phyloP scores from a whole-genome alignment of 2,329 filamentous ascomycete species.

The Ophiostoma ulmi region DNA sequence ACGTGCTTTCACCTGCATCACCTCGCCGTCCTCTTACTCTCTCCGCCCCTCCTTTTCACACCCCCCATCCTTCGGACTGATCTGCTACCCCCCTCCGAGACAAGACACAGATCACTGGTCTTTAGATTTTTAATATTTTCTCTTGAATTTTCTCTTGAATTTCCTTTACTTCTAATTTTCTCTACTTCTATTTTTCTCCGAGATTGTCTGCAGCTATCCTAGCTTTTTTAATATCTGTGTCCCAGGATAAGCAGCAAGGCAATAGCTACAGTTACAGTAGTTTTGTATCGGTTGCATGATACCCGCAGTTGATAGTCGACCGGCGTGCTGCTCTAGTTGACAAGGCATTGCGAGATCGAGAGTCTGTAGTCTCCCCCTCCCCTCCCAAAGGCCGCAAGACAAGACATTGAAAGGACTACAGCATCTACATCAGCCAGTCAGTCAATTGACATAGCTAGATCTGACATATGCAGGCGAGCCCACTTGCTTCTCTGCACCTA shows the following conservation, averaged over 20 bases:
- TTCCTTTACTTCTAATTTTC: not conserved
- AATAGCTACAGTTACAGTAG: not conserved
- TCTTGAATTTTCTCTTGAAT: not conserved
- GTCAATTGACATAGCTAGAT: constrained; percentile 18
- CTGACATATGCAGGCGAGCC: constrained; percentile 24
- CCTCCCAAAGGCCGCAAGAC: no score
- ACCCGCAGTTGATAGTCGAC: constrained; percentile 11
- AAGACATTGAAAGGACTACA: not conserved
- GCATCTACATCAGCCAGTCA: not conserved
- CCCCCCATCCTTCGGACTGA: constrained; percentile 21
- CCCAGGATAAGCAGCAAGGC: not conserved
- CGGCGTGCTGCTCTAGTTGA: not conserved
- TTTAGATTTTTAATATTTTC: not conserved
- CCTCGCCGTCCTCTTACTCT: constrained; percentile 6
- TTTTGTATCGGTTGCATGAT: constrained; percentile 16
- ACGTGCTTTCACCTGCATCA: constrained; percentile 20
- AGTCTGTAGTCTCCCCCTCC: not conserved
- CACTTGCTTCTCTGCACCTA: constrained; percentile 10
- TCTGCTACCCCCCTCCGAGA: constrained; percentile 11
- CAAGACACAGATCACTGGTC: no score
- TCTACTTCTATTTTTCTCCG: not conserved
- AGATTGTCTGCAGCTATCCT: not conserved
- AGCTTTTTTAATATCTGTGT: not conserved
- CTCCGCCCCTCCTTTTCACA: constrained; percentile 12
- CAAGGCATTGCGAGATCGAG: not conserved